phyloP scores from a whole-genome alignment of 208 protist genomes.

The Balamuthia mandrillaris region DNA sequence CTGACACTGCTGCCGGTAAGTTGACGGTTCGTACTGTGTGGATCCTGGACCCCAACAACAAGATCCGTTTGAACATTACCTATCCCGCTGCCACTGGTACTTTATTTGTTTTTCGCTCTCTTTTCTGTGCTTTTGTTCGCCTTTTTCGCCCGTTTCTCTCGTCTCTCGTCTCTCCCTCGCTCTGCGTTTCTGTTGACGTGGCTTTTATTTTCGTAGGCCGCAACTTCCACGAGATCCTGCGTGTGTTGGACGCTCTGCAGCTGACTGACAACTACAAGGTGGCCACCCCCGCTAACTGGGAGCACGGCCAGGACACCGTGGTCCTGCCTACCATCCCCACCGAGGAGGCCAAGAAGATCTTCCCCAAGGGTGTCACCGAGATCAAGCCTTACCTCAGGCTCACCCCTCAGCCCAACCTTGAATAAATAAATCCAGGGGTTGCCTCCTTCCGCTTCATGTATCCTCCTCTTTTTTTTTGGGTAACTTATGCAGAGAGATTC shows the following conservation, averaged over 20 bases:
- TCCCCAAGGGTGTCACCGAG: conserved; percentile 45
- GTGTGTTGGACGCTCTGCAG: conserved; percentile 68
- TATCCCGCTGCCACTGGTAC: conserved; percentile 56
- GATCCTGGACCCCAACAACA: conserved; percentile 63
- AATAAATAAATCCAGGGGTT: no score
- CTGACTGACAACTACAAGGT: conserved; percentile 63
- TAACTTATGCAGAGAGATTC: no score
- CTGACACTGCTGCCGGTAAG: conserved; percentile 35
- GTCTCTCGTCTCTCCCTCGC: no score
- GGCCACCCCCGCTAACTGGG: conserved; percentile 67
- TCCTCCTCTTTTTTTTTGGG: no score
- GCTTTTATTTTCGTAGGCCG: conserved; percentile 23
- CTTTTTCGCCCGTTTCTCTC: no score
- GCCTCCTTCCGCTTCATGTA: no score
- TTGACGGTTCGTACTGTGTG: conserved; percentile 65
- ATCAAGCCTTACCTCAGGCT: conserved; percentile 36
- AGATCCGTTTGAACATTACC: conserved; percentile 59
- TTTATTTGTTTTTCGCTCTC: no score
- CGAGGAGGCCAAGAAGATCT: conserved; percentile 48
- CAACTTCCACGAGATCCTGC: conserved; percentile 66
- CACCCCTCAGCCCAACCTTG: conserved; percentile 42
- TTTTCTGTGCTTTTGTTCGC: no score
- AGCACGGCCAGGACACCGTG: conserved; percentile 56
- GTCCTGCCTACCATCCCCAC: conserved; percentile 46
- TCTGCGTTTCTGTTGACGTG: no score